Evolutionary conservation across 108 stramenopile species (phyloP), one percentile per base, ranked within the genome.

Genomic region (Licmophora abbreviata): DNA sequence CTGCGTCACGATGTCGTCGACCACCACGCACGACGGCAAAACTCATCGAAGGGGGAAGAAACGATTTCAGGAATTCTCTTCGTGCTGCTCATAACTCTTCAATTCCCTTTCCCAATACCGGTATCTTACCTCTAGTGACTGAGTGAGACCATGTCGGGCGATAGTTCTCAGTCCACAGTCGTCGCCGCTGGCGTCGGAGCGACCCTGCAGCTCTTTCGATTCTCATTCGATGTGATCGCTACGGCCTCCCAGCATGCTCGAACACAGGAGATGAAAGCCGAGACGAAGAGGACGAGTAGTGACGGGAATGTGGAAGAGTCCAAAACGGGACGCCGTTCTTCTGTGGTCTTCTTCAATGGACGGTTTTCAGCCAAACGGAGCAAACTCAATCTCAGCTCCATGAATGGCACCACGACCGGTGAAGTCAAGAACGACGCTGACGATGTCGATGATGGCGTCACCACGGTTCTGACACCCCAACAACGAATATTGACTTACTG

Each of bases 181-280:
- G n/a, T n/a, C n/a, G n/a, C n/a, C n/a, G 53, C 71, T 3, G 73
- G 73, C 28, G 54, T 67, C 37, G 69, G 68, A 14, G 64, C 70
- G 40, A 83, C 81, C 27, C 57, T 85, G 49, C 66, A 74, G 42
- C 66, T 89, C 38, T 29, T 83, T 51, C 83, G 88, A 4, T 37
- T 89, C 24, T 68, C 69, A 41, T 55, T 76, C 37, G 88, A 83
- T 68, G 42, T 75, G 4, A 68, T 89, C 42, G 59, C 68, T 36
- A 64, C 60, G 5, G 83, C 83, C 11, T 56, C 60, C 37, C 41
- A 73, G 26, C 29, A 26, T 3, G 68, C 67, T 25, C 50, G 63
- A 22, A 68, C 54, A 29, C 53, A 78, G 43, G 77, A 66, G 14
- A 63, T 50, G 8, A 67, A 80, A 51, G 48, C 61, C 18, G 73